Base-by-base conservation (phyloP, 768 basidiomycete genomes). In the Tricholoma sp. region DNA sequence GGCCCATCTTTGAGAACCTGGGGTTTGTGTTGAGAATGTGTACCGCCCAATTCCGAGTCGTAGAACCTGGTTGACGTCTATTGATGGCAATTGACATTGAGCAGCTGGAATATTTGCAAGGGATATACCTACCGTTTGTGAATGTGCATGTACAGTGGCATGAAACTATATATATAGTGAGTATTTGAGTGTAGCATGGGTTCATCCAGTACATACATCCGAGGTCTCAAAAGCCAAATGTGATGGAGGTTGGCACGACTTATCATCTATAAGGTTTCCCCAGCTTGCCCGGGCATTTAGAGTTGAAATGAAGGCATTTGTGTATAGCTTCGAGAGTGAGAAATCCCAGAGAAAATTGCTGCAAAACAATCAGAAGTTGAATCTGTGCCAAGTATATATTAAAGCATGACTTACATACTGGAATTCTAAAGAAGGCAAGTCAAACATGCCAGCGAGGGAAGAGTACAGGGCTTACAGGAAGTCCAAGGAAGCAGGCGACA, bases 401-500 rank as follows among this genome's bases (percentile, higher is more conserved):
- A 10, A 27, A 56, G 21, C 11, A 22, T 10, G 5, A 62, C 66
- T 29, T 46, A 67, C 59, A 69, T 67, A 6, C 63, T 66, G 2
- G 61, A 66, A 34, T 66, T 63, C 65, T 69, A 41, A 24, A 37
- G 8, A 18, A 11, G 22, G 18, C 32, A 19, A 34, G 19, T 55
- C 16, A 46, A 11, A 12, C 29, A 19, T 43, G 11, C 18, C 19
- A 43, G 18, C 21, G 32, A 56, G 45, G 16, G 35, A 41, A 29
- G 16, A 29, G 24, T 31, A 21, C 27, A 21, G 27, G 4, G 59
- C 64, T 47, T 63, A 76, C 77, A 12, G 74, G 71, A 57, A 78
- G 64, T 24, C 72, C 72, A 69, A 68, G 41, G 58, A 79, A 78
- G 57, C 74, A 77, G 37, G 75, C 64, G 14, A 78, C 72, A 59